Base-by-base conservation (phyloP, 495 filamentous ascomycete genomes). In the Penicillium riverlandense region DNA sequence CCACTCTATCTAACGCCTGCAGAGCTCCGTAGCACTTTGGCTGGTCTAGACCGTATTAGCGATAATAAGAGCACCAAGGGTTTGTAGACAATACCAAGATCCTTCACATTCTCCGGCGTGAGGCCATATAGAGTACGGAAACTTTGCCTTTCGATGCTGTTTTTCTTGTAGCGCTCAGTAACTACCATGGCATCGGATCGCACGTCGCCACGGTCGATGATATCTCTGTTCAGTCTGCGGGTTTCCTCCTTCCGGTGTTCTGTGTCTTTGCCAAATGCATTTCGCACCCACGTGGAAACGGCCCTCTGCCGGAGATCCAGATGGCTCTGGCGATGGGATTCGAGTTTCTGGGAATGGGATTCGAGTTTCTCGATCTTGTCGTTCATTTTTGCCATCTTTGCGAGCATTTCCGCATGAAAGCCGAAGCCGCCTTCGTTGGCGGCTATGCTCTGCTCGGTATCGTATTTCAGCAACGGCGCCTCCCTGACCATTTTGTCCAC, bases 91-190 rank as follows among this genome's bases (percentile, higher is more conserved):
- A 45, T 38, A 33, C 43, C 43, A n/a, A 47, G 31, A 33, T 33
- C n/a, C 1, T 33, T n/a, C 28, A 47, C 33, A 37, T 47, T 22
- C 0, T 47, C 44, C 40, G 45, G 40, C 14, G 35, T 39, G 6
- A 48, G 40, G 28, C 45, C 40, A 39, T 43, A 43, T 27, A 48
- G 45, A 7, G 11, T 39, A 35, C 6, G 7, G 30, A 48, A 48
- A 39, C 2, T 11, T 29, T 13, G 40, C 40, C 36, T 30, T 48
- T 43, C 40, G 14, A 40, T 48, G 16, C 45, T 48, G n/a, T 6
- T 39, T 13, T 29, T 29, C 13, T n/a, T 35, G 29, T 40, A 48
- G 14, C 35, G 36, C 35, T 43, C 40, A 29, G 35, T 39, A 16
- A 39, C 45, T 33, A 48, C 45, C 35, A 39, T 39, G 7, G 13